phyloP scores from a whole-genome alignment of 1,284 basidiomycete genomes.

The Polyporus tsugae region DNA sequence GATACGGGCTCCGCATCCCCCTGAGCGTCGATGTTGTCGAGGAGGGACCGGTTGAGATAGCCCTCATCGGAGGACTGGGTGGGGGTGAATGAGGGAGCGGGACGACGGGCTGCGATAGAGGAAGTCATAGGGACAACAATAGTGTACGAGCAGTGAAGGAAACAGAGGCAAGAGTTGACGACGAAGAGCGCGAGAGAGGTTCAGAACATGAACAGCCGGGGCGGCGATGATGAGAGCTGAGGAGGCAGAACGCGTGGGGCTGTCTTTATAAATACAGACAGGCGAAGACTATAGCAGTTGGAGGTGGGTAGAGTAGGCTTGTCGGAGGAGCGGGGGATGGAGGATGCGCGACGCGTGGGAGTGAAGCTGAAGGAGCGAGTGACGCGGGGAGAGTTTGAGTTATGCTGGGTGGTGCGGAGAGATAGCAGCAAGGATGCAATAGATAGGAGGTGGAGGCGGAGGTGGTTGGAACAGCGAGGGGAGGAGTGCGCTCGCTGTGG shows the following conservation, averaged over 20 bases:
- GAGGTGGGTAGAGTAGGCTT: constrained; percentile 41
- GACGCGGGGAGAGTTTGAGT: constrained; percentile 31
- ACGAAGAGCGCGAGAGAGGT: constrained; percentile 38
- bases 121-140: constrained; percentile 61
- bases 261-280: constrained; percentile 45
- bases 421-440: constrained; percentile 29
- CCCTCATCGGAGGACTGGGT: constrained; percentile 72
- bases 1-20: constrained; percentile 76
- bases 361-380: constrained; percentile 34
- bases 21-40: constrained; percentile 81
- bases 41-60: constrained; percentile 81
- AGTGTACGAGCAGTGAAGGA: constrained; percentile 33
- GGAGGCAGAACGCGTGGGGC: constrained; percentile 37
- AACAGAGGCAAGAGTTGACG: constrained; percentile 33
- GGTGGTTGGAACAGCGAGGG: constrained; percentile 40
- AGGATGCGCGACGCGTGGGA: constrained; percentile 46
- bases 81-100: constrained; percentile 42
- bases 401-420: constrained; percentile 27
- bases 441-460: constrained; percentile 33
- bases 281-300: constrained; percentile 39
- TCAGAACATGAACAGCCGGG: constrained; percentile 48
- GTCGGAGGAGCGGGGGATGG: constrained; percentile 34
- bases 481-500: constrained; percentile 41
- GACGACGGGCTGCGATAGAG: constrained; percentile 51
- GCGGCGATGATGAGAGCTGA: constrained; percentile 40